Evolutionary conservation across 441 rosid genomes (phyloP), one percentile per base, ranked within the genome.

Genomic region (Daphne laureola): DNA sequence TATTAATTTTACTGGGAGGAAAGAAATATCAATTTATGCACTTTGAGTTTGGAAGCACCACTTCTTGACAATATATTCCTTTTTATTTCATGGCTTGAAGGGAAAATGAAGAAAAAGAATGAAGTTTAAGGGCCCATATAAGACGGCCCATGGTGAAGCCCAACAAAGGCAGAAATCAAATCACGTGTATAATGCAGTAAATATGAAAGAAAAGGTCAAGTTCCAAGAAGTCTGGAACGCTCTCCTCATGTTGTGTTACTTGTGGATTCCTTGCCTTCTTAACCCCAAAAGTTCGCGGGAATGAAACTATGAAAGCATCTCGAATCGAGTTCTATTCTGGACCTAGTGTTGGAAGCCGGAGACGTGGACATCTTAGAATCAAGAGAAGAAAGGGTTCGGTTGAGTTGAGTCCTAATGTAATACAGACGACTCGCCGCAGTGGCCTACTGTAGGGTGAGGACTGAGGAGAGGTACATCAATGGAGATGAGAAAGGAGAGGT

Each of bases 281-380:
- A 45, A 35, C 14, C 25, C 25, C 25, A 21, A 21, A 21, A 21
- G 25, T 21, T 49, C 46, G 14, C 15, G 46, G 25, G 25, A 18
- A 1, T 1, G 23, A 21, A 21, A 9, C n/a, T n/a, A n/a, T n/a
- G 54, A 36, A 21, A 14, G 18, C 8, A n/a, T 17, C 38, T 15
- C 9, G 3, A 11, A 46, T 12, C 17, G 11, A 14, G 47, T 43
- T 55, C 46, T 55, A 42, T 43, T 55, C 46, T 55, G 16, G 65
- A 57, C 66, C 66, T 35, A 15, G 41, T 31, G 48, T 65, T 59
- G 27, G 50, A 55, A 59, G 35, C 53, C 5, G 57, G 4, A 41
- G 49, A 67, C 73, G 77, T 68, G 77, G 73, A 65, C 43, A 47
- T 52, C 27, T 18, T 14, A n/a, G 43, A 17, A 50, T 54, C 73